phyloP scores from a whole-genome alignment of 2,329 filamentous ascomycete genomes.

The Alternaria sp. region DNA sequence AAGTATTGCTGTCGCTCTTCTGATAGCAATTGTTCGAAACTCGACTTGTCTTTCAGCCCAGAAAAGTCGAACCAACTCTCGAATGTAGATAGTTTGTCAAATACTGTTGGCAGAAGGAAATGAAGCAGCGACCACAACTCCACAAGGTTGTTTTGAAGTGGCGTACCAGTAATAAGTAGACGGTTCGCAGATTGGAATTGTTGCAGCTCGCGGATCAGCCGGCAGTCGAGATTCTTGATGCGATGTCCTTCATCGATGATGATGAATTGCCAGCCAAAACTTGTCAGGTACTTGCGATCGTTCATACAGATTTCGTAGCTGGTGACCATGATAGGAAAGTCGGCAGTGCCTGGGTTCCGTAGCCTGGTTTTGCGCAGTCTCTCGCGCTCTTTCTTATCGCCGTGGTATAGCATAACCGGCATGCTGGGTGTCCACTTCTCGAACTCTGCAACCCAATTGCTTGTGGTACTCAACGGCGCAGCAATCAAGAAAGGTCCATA shows the following conservation, averaged over 20 bases:
- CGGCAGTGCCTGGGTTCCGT: constrained; percentile 70
- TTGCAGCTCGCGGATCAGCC: constrained; percentile 86
- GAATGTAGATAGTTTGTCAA: constrained; percentile 91
- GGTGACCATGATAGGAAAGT: constrained; percentile 92
- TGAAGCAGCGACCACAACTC: constrained; percentile 96
- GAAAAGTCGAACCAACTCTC: constrained; percentile 98
- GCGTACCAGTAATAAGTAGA: constrained; percentile 92
- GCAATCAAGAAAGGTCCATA: constrained; percentile 93
- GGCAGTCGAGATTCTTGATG: constrained; percentile 95
- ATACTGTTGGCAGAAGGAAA: constrained; percentile 90
- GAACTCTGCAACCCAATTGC: constrained; percentile 97
- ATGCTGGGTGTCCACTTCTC: constrained; percentile 88
- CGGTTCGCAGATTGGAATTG: constrained; percentile 90
- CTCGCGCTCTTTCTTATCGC: constrained; percentile 78
- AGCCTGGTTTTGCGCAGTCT: constrained; percentile 77
- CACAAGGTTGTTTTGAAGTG: constrained; percentile 92
- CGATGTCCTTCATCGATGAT: constrained; percentile 98
- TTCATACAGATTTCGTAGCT: constrained; percentile 96
- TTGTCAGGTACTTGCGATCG: constrained; percentile 80
- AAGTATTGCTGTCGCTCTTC: constrained; percentile 80
- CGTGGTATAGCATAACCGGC: constrained; percentile 90
- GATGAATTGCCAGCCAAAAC: constrained; percentile 96
- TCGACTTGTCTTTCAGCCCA: constrained; percentile 82
- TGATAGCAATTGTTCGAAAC: constrained; percentile 78
- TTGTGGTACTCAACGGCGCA: constrained; percentile 87